Base-by-base conservation (phyloP, 2,329 filamentous ascomycete genomes). In the Grosmannia huntii region DNA sequence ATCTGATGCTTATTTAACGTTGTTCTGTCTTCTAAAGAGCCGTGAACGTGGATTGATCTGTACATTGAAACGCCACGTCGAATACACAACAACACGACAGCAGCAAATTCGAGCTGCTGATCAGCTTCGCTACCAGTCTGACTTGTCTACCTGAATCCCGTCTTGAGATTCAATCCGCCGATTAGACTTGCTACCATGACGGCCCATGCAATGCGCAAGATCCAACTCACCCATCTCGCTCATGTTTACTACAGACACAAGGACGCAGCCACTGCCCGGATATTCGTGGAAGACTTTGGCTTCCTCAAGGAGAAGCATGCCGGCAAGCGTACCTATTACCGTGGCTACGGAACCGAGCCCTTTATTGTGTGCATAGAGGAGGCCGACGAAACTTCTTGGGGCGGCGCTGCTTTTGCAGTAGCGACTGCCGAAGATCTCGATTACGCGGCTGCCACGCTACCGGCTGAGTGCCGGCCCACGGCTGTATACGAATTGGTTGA, bases 261-360 rank as follows among this genome's bases (percentile, higher is more conserved):
- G 48, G 67, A 78, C 63, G 68, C 76, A n/a, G 69, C 69, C 3
- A 65, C 67, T 12, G 74, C 74, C 6, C 66, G 68, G 56, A 57
- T 68, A 31, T 79, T 79, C 65, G 66, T 75, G n/a, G 61, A 68
- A 4, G 76, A 78, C 67, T 79, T 79, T 62, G 76, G 76, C 60
- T 76, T 78, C 65, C 66, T 64, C 46, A 70, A 74, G 62, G 65
- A 67, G 11, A 69, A 70, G 60, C 67, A 66, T 56, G 63, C 67
- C 2, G 73, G 70, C 31, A 69, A 75, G 52, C 74, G 70, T 58
- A 77, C 79, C 36, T 86, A 80, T 71, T 84, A 77, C 67, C 76
- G 80, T 48, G 83, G 83, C 21, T 85, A 84, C 64, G 81, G 83
- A 16, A 70, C 69, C 7, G 81, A 85, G 63, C 80, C 81, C 14